Conservation (phyloP, 2,329 filamentous ascomycete genomes). For the Allantophomopsis lycopodina region DNA sequence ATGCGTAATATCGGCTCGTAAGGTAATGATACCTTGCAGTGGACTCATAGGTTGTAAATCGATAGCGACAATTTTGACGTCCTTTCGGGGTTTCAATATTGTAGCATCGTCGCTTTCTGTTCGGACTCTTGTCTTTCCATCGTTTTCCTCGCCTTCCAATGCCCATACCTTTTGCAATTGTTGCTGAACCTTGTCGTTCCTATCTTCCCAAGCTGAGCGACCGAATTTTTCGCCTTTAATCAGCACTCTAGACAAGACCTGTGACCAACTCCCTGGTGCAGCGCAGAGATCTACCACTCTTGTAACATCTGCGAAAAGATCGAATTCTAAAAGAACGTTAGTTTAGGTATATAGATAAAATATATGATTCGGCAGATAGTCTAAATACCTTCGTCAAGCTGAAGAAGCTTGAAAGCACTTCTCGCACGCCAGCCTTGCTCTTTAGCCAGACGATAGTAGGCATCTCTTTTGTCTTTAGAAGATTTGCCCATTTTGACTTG, state of each 20-base stretch:
- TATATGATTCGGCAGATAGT: not conserved
- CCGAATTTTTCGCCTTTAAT: conserved; percentile 92
- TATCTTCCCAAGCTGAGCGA: conserved; percentile 73
- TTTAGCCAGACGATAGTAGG: conserved; percentile 94
- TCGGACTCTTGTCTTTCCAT: conserved; percentile 12
- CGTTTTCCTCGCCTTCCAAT: conserved; percentile 4
- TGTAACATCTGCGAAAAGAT: conserved; percentile 80
- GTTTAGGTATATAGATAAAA: conserved; percentile 2
- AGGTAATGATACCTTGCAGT: conserved; percentile 78
- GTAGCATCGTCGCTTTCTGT: conserved; percentile 16
- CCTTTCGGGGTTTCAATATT: conserved; percentile 34
- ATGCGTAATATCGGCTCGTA: conserved; percentile 94
- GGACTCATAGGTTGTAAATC: conserved; percentile 94
- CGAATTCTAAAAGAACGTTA: conserved; percentile 52
- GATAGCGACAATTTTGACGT: conserved; percentile 90
- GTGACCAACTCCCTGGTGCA: conserved; percentile 92
- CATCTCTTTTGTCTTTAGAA: conserved; percentile 96
- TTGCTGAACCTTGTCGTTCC: conserved; percentile 52
- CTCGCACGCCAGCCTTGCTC: conserved; percentile 97
- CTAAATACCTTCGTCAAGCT: conserved; percentile 69
- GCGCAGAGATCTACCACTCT: conserved; percentile 93
- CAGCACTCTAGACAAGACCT: conserved; percentile 83
- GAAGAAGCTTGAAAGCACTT: conserved; percentile 92
- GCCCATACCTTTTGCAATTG: conserved; percentile 29
- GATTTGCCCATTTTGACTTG: conserved; percentile 68